Percentiles rank a stretch among this genome's conserved stretches.
Conservation (phyloP, 2,329 filamentous ascomycete genomes). For the Fusarium devonianum region DNA sequence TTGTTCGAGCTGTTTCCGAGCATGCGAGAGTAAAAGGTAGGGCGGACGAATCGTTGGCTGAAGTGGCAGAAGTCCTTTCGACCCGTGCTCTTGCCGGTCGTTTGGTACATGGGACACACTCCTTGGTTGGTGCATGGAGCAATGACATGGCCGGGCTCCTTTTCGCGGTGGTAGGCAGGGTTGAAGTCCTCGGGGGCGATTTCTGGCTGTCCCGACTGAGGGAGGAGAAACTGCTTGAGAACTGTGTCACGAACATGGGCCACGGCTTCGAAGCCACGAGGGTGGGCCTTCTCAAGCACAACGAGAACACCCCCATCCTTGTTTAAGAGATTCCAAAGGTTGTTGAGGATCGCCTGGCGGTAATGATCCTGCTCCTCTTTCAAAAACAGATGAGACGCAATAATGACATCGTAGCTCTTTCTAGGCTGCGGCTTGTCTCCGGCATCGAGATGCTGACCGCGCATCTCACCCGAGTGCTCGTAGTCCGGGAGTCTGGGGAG, state of each 20-base stretch:
- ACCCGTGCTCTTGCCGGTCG: constrained; percentile 72
- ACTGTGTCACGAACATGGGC: constrained; percentile 83
- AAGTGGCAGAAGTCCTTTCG: constrained; percentile 94
- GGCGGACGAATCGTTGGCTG: constrained; percentile 85
- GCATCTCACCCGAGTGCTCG: constrained; percentile 68
- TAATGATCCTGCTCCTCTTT: constrained; percentile 76
- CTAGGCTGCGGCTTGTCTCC: constrained; percentile 62
- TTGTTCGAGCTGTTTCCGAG: constrained; percentile 74
- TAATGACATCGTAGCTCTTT: constrained; percentile 88
- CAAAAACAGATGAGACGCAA: constrained; percentile 86
- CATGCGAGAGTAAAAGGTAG: constrained; percentile 80
- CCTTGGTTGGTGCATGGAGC: constrained; percentile 89
- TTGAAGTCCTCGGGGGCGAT: constrained; percentile 50
- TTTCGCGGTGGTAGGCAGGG: constrained; percentile 50
- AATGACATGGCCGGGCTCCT: constrained; percentile 69
- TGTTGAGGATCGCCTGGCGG: constrained; percentile 81
- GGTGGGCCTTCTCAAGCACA: constrained; percentile 88
- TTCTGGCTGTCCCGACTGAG: constrained; percentile 49
- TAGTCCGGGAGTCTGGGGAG: constrained; percentile 91
- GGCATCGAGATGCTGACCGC: constrained; percentile 66
- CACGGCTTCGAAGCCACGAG: constrained; percentile 90
- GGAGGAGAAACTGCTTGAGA: constrained; percentile 75
- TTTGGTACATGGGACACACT: constrained; percentile 86
- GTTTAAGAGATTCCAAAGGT: constrained; percentile 86
- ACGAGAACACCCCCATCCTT: constrained; percentile 87